Evolutionary conservation across 192 early-diverging fungal genomes (phyloP), one percentile per base, ranked within the genome.

Genomic region (Radiomyces spectabilis): DNA sequence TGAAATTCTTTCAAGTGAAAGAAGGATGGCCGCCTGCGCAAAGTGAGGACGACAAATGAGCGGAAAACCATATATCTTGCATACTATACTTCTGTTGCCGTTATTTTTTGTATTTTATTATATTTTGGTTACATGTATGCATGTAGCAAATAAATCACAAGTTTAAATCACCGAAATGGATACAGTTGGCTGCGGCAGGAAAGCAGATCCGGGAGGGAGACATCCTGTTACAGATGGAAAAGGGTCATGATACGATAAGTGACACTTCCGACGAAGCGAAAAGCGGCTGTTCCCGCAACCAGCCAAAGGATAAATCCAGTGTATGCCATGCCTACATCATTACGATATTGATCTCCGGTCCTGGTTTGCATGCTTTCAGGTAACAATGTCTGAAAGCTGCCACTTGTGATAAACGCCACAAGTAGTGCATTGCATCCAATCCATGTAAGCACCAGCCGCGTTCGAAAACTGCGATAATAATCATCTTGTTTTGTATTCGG

Each of bases 271-370:
- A 87, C 48, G 69, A 94, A 94, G 10, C 93, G 74, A 61, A 94
- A 77, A 0, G 66, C 65, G 5, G 88, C 74, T 48, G 92, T 74
- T 7, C 64, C 81, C 2, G 85, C 77, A 4, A 94, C 91, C 6
- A 84, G 83, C 83, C 87, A 97, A 41, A 97, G 82, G 41, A 94
- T 89, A 66, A 96, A 89, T 9, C 81, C 86, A 40, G 88, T 69
- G 49, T 91, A 93, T 4, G 76, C 70, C 21, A 73, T 74, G 3
- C 66, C 66, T 5, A 63, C 1, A 4, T 40, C 16, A 6, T 63
- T 30, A 30, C 41, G 29, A 31, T 54, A 41, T 26, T 63, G 29
- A 13, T 47, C 55, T 40, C 7, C 25, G 8, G 45, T 57, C 27
- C 48, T 37, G 7, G 41, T 31, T 30, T 52, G 22, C 5, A 35